These are phyloP conservation scores for Paecilomyces sp. DNA, from an alignment of 2,329 filamentous ascomycete species.

Conservation along the genomic window DNA sequence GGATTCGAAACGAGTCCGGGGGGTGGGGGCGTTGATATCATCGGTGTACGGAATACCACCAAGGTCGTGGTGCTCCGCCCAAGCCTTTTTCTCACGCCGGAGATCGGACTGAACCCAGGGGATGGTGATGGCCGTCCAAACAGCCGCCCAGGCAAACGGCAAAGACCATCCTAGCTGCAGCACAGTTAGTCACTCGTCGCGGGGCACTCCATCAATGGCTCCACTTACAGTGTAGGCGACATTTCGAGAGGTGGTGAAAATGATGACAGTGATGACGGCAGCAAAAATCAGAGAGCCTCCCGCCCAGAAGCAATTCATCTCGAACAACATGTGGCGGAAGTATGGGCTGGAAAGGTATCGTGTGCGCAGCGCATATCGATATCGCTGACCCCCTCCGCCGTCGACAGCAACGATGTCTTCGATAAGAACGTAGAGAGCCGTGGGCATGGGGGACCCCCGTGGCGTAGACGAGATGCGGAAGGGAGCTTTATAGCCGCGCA, in stretches of 20 bases:
- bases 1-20: constrained; percentile 30
- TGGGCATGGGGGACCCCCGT: constrained; percentile 52
- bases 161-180: constrained; percentile 35
- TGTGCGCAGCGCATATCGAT: constrained; percentile 43
- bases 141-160: constrained; percentile 34
- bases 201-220: background rate
- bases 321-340: constrained; percentile 48
- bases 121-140: constrained; percentile 41
- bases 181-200: constrained; percentile 2
- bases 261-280: constrained; percentile 39
- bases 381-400: constrained; percentile 51
- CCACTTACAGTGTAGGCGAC: constrained; percentile 41
- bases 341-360: constrained; percentile 48
- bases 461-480: constrained; percentile 59
- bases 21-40: constrained; percentile 27
- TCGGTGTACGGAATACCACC: constrained; percentile 31
- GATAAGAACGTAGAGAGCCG: constrained; percentile 57
- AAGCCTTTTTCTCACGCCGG: constrained; percentile 37
- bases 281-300: constrained; percentile 44
- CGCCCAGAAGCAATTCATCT: constrained; percentile 53
- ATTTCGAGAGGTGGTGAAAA: constrained; percentile 42
- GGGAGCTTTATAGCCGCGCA: constrained; percentile 42
- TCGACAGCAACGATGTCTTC: constrained; percentile 64
- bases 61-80: constrained; percentile 23
- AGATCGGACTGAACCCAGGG: constrained; percentile 41